Evolutionary conservation across 2,329 filamentous ascomycete genomes (phyloP), one percentile per base, ranked within the genome.

Genomic region (Celoporthe dispersa): DNA sequence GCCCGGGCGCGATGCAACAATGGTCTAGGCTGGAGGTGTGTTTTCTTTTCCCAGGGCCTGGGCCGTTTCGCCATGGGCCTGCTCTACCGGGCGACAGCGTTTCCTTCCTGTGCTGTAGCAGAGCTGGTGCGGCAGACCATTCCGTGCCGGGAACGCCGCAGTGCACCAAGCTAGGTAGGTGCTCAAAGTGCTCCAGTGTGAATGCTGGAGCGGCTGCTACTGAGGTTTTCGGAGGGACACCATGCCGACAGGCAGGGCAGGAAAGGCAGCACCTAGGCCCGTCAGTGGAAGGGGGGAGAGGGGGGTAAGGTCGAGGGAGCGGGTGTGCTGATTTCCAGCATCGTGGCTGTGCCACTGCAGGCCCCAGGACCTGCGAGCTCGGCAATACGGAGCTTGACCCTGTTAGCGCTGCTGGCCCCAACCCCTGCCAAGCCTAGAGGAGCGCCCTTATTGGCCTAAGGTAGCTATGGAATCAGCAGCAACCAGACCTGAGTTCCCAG

Each of bases 371-470:
- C 59, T 61, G 59, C 59, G n/a, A 63, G 37, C n/a, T 63, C 60
- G 60, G 60, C 60, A 35, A 28, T 25, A 44, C 60, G 60, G 60
- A 63, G 60, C 37, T 63, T 63, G 33, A 44, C 12, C 37, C 31
- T 35, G 22, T 63, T 63, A 63, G 60, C 60, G 60, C 60, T 44
- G 35, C 33, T 41, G 60, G 33, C 33, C 37, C n/a, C n/a, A 63
- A 63, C 60, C 60, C 60, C 60, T 63, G 60, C 60, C n/a, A 5
- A 22, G n/a, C 19, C 60, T 22, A 3, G n/a, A 22, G 9, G 39
- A 31, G 39, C 35, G 35, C 37, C 39, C 60, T 63, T n/a, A 63
- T 63, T 63, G 60, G 60, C 60, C 60, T 63, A 25, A 44, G 39
- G 60, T 35, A 37, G 39, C 60, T 41, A 37, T 44, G 39, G 6